Evolutionary conservation across 208 protist genomes (phyloP), one percentile per base, ranked within the genome.

Genomic region (Balamuthia mandrillaris): DNA sequence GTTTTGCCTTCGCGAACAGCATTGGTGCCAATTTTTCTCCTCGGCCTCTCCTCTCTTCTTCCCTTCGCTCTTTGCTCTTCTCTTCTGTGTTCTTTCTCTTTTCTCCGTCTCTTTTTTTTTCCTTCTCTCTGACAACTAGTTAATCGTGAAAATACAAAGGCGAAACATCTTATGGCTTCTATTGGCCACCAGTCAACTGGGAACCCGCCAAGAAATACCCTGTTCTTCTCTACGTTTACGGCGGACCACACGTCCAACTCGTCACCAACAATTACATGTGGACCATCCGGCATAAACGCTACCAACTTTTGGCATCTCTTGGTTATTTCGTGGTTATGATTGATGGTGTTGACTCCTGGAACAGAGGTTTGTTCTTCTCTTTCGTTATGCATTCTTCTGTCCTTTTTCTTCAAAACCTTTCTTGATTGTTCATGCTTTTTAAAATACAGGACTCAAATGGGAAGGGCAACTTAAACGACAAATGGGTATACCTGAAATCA

Each of bases 191-290:
- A 14, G 6, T 9, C 18, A 27, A 27, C 37, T n/a, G 49, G 33
- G 6, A 47, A 5, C 39, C 42, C 39, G 37, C 39, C 37, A 1
- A 74, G 18, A 2, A 47, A 21, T 74, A 31, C 24, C 88, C 88
- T 27, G 37, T 12, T 21, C 31, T 90, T 9, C 3, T 87, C 3
- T 54, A 77, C 72, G 37, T 88, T 6, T 91, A 91, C 74, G 87
- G 87, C 27, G 88, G 88, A 12, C 88, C 88, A 21, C 68, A 86
- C 56, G 88, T 89, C 4, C 87, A 91, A 29, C 18, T 87, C 0
- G 65, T 88, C 0, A 42, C 29, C 2, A 74, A 88, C 33, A 29
- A 10, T n/a, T 90, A 65, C 24, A 35, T 29, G 10, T 9, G 49
- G 18, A 81, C 63, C 9, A 41, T 74, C 1, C 81, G 51, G 42